Evolutionary conservation across 768 basidiomycete species (phyloP), one percentile per base, ranked within the genome.

Genomic region (Imleria badia): DNA sequence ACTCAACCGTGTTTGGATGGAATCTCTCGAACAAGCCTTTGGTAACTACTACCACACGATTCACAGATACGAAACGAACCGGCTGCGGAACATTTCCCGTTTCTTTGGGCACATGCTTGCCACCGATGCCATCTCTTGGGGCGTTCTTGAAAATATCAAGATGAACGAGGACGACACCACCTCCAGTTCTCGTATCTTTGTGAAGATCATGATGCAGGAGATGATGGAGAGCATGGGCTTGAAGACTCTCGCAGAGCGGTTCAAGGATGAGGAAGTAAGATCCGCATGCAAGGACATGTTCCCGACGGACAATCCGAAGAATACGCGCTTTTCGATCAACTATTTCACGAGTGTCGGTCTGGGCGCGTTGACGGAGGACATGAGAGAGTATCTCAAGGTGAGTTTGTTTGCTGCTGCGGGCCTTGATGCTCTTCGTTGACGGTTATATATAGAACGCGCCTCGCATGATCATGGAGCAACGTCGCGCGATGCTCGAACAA

Each of bases 131-230:
- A 79, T 98, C 49, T 91, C 91, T 2, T 98, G 97, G 97, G 77
- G 84, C 19, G 86, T 85, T 1, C 76, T 99, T 47, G 85, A 86
- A 61, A 83, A 82, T 42, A 81, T 99, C 65, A 93, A 87, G 71
- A 86, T 99, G 75, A 98, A 93, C 64, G 97, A 99, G 70, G 97
- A 98, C 45, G 95, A 98, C 52, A 99, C 97, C 22, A 98, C 97
- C 1, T 91, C 89, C 19, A 93, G 90, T 61, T 87, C 87, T 58
- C 92, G 97, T 76, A 99, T 99, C 67, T 98, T 98, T 70, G 77
- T 98, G 66, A 98, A 98, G 74, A 97, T 98, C 64, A 76, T 99
- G 78, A 86, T 97, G 82, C 84, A 86, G 56, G 97, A 99, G 73
- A 85, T 98, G 79, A 87, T 87, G 77, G 97, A 98, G 76, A 82